Evolutionary conservation across 1,284 basidiomycete species (phyloP).

Genomic region (Butyriboletus regius): DNA sequence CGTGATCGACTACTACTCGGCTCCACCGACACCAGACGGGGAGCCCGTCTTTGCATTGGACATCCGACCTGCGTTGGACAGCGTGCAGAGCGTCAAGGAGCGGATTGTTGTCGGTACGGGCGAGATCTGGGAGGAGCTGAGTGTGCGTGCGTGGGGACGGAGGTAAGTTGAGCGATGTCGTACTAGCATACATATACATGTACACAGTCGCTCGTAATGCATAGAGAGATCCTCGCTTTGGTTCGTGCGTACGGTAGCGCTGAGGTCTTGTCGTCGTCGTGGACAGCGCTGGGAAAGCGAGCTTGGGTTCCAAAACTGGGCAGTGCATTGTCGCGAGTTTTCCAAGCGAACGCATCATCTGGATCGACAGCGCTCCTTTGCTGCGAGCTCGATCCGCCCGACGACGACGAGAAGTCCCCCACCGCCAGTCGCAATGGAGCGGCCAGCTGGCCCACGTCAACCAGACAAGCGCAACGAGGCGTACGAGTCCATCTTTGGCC

Average conservation of each 20-base stretch:
- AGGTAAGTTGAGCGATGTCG: constrained; percentile 6
- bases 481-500: constrained; percentile 77
- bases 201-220: constrained; percentile 2
- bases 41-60: constrained; percentile 88
- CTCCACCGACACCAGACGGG: constrained; percentile 75
- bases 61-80: constrained; percentile 84
- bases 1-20: constrained; percentile 94
- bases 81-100: constrained; percentile 62
- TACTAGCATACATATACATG: constrained; percentile 9
- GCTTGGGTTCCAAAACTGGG: constrained; percentile 22
- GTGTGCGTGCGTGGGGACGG: constrained; percentile 27
- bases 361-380: constrained; percentile 7
- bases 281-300: constrained; percentile 5
- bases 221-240: neutral
- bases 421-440: constrained; percentile 46
- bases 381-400: constrained; percentile 3
- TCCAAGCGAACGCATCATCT: constrained; percentile 7
- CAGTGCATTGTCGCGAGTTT: constrained; percentile 16
- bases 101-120: constrained; percentile 65
- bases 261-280: constrained; percentile 7
- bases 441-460: constrained; percentile 61
- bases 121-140: constrained; percentile 54
- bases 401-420: neutral
- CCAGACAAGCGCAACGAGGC: constrained; percentile 69
- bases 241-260: neutral